Conservation (phyloP, 2,329 filamentous ascomycete species). For the Epichloe hybrida region DNA sequence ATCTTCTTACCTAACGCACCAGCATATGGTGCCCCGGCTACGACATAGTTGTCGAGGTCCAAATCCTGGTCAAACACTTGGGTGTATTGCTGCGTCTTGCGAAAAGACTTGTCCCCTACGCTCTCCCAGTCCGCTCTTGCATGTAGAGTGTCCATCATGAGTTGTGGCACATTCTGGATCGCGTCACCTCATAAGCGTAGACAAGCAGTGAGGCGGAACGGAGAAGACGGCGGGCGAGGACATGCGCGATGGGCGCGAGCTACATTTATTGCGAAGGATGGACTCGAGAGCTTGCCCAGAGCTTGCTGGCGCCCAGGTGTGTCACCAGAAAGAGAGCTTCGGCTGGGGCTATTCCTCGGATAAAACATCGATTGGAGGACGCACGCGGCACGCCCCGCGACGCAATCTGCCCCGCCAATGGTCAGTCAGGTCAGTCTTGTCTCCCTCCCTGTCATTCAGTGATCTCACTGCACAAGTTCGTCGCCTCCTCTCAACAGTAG, state of each 20-base stretch:
- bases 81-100: conserved; percentile 86
- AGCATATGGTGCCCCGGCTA: conserved; percentile 83
- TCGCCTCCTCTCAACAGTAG: not conserved
- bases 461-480: not conserved
- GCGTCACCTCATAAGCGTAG: not conserved
- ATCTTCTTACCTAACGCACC: conserved; percentile 74
- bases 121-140: conserved; percentile 87
- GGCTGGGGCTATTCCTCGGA: conserved; percentile 19
- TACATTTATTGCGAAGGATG: not conserved
- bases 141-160: conserved; percentile 41
- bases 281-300: not conserved
- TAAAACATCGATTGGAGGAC: conserved; percentile 7
- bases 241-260: not conserved
- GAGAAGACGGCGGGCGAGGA: not conserved
- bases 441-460: not conserved
- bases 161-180: conserved; percentile 8
- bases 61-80: conserved; percentile 85
- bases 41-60: conserved; percentile 87
- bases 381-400: too few species aligned
- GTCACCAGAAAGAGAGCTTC: too few species aligned
- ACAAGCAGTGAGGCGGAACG: not conserved
- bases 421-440: not conserved
- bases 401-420: not conserved
- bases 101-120: conserved; percentile 87
- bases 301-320: too few species aligned